Evolutionary conservation across 805 yeast genomes (phyloP).

Genomic region (Suhomyces vadensis): DNA sequence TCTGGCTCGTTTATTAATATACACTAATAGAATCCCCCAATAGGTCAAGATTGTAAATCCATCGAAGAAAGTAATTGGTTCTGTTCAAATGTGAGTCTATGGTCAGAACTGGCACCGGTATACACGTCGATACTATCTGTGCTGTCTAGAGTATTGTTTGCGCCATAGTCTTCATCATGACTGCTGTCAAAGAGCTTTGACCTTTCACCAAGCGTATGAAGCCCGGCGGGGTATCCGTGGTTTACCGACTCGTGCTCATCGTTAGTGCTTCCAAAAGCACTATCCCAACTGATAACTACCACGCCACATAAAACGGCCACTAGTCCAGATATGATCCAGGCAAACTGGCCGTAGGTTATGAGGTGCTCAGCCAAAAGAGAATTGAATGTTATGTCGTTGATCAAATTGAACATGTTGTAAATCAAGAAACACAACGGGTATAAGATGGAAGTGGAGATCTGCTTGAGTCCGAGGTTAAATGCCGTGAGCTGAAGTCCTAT

Average conservation of each 20-base stretch:
- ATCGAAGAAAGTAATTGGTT: conserved; percentile 49
- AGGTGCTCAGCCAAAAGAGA: conserved; percentile 51
- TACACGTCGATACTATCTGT: neutral
- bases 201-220: neutral
- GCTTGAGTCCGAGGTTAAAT: conserved; percentile 70
- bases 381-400: conserved; percentile 54
- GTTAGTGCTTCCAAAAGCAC: conserved; percentile 24
- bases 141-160: neutral
- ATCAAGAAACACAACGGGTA: conserved; percentile 86
- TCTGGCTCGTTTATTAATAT: neutral
- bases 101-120: neutral
- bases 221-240: neutral
- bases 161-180: conserved; percentile 13
- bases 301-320: conserved; percentile 67
- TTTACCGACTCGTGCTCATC: neutral
- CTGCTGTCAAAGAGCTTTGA: neutral
- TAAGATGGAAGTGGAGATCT: conserved; percentile 70
- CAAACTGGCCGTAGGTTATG: conserved; percentile 50
- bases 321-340: conserved; percentile 47
- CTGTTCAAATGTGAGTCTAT: conserved; percentile 51
- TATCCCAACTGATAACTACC: conserved; percentile 58
- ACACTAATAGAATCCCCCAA: too few species aligned
- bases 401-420: conserved; percentile 64
- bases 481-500: conserved; percentile 73
- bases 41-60: conserved; percentile 26